A percentile compares a stretch with the other conserved stretches of the same genome.
These are phyloP conservation scores for Crithidia expoeki DNA, from an alignment of 208 protist genomes.

Conservation along the genomic window DNA sequence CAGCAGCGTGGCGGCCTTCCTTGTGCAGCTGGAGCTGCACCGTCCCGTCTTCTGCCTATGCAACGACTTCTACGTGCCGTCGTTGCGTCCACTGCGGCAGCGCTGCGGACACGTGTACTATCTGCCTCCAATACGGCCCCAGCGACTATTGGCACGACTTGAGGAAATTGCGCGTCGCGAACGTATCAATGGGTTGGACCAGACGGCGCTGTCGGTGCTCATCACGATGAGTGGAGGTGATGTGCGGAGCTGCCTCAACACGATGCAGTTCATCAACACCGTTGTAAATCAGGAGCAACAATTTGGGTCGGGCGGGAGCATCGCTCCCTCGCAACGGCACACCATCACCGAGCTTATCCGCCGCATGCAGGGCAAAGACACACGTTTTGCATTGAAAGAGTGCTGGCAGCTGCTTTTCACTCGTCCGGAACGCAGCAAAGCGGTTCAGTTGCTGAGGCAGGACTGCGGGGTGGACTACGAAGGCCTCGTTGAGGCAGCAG, in stretches of 20 bases:
- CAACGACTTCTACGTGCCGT: conserved; percentile 85
- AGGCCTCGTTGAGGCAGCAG: conserved; percentile 42
- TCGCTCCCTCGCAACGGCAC: conserved; percentile 9
- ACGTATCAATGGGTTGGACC: conserved; percentile 31
- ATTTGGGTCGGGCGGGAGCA: background rate
- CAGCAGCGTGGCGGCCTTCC: conserved; percentile 61
- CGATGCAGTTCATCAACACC: conserved; percentile 75
- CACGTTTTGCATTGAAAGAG: conserved; percentile 45
- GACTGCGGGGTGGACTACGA: conserved; percentile 75
- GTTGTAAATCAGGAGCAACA: conserved; percentile 13
- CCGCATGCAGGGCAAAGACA: conserved; percentile 69
- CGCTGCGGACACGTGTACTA: conserved; percentile 58
- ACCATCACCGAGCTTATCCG: conserved; percentile 48
- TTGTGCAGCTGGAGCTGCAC: conserved; percentile 56
- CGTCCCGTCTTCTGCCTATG: conserved; percentile 88
- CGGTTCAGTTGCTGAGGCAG: conserved; percentile 68
- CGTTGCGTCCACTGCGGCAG: conserved; percentile 69
- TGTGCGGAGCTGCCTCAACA: conserved; percentile 88
- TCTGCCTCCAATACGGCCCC: conserved; percentile 67
- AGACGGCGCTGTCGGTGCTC: conserved; percentile 63
- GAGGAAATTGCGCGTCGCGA: conserved; percentile 57
- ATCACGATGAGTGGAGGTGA: conserved; percentile 69
- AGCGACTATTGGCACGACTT: conserved; percentile 69
- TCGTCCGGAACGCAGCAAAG: conserved; percentile 51
- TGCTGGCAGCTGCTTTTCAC: conserved; percentile 55